Percentiles rank a stretch among this genome's conserved stretches.
Evolutionary conservation across 129 eudicot species (phyloP).

Genomic region (Helianthus tuberosus): DNA sequence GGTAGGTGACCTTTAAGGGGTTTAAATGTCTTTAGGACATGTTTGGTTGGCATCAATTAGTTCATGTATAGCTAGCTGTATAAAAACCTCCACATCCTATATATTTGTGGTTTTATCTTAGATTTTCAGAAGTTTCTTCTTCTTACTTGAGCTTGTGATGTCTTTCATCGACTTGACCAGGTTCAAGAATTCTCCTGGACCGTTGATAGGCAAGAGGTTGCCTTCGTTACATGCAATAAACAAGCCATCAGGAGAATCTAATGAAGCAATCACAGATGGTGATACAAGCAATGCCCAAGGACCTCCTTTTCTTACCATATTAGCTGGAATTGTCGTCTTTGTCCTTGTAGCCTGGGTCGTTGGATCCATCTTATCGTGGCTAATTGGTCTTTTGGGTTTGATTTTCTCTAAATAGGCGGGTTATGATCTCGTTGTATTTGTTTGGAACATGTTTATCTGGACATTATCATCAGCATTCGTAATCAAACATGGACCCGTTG

Average conservation of each 20-base stretch:
- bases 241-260: conserved; percentile 43
- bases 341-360: conserved; percentile 44
- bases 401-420: conserved; percentile 47
- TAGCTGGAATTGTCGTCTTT: conserved; percentile 72
- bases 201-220: conserved; percentile 32
- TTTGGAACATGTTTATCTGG: not conserved
- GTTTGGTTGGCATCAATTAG: too few relatives aligned
- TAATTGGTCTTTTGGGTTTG: conserved; percentile 52
- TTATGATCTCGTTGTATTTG: conserved; percentile 11
- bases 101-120: not conserved
- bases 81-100: not conserved
- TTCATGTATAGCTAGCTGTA: too few relatives aligned
- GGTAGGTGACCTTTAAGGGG: too few relatives aligned
- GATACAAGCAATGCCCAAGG: conserved; percentile 44
- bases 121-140: not conserved
- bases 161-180: conserved; percentile 30
- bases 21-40: too few relatives aligned
- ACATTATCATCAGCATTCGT: not conserved
- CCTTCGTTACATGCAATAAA: conserved; percentile 38
- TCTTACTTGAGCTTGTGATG: not conserved
- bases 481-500: conserved; percentile 13
- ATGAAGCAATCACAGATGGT: conserved; percentile 26
- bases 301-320: conserved; percentile 73
- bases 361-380: conserved; percentile 68
- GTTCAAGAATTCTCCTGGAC: conserved; percentile 38